Conservation (phyloP, 2,329 filamentous ascomycete species). For the Purpureocillium lavendulum region DNA sequence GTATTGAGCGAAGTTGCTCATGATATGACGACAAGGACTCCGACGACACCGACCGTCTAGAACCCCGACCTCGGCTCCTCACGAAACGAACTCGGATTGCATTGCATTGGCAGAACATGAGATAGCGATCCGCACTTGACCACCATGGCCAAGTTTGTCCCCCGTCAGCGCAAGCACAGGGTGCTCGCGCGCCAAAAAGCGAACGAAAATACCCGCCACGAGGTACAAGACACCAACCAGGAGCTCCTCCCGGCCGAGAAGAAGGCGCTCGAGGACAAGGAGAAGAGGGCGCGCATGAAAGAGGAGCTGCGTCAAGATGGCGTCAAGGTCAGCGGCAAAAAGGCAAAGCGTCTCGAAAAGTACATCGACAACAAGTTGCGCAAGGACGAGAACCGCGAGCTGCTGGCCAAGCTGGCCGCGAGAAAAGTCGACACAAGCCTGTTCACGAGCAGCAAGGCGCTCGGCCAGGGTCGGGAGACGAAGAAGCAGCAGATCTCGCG, state of each 20-base stretch:
- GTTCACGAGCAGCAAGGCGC: constrained; percentile 66
- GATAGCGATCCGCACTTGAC: neutral
- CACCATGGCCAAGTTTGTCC: constrained; percentile 49
- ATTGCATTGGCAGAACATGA: neutral
- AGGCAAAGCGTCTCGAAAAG: constrained; percentile 59
- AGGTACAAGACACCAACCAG: constrained; percentile 28
- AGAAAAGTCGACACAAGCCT: constrained; percentile 75
- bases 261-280: constrained; percentile 42
- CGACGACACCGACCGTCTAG: too few species aligned
- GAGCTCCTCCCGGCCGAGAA: constrained; percentile 32
- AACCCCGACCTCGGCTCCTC: too few species aligned
- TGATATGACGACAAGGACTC: too few species aligned
- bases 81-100: too few species aligned
- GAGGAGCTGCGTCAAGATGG: constrained; percentile 43
- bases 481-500: constrained; percentile 61
- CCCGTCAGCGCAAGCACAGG: constrained; percentile 60
- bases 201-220: constrained; percentile 30
- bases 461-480: constrained; percentile 65
- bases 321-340: constrained; percentile 52
- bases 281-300: constrained; percentile 47
- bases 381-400: constrained; percentile 82
- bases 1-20: too few species aligned
- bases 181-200: constrained; percentile 55
- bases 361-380: constrained; percentile 82
- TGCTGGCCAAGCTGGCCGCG: constrained; percentile 75